phyloP scores from a whole-genome alignment of 106 monocot genomes.

The Apostasia shenzhenica region DNA sequence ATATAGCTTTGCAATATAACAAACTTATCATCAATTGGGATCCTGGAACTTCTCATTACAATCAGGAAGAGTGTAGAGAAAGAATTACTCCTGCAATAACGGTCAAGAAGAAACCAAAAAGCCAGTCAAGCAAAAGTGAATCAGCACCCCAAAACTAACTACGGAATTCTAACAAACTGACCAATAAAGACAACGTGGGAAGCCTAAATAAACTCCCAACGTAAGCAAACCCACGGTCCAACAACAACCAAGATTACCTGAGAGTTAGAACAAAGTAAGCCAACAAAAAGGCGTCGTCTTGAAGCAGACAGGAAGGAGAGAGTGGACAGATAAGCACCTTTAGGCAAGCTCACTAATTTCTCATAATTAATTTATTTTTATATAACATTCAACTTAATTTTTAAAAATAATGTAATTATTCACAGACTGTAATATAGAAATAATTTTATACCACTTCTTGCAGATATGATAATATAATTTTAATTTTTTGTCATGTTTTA shows the following conservation, averaged over 20 bases:
- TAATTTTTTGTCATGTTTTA: no score
- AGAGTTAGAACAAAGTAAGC: slow-evolving; percentile 11
- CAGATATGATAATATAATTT: no score
- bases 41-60: slow-evolving; percentile 81
- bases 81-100: slow-evolving; percentile 44
- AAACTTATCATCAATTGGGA: slow-evolving; percentile 63
- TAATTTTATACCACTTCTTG: no score
- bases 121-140: background rate
- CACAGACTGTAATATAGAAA: no score
- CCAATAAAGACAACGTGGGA: slow-evolving; percentile 81
- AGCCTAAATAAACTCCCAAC: slow-evolving; percentile 78
- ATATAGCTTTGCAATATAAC: slow-evolving; percentile 28
- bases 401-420: no score
- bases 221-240: slow-evolving; percentile 62
- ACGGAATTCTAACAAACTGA: no score
- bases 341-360: slow-evolving; percentile 1
- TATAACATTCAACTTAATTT: no score
- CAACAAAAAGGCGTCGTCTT: no score
- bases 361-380: no score
- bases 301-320: background rate
- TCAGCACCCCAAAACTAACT: background rate
- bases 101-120: slow-evolving; percentile 2
- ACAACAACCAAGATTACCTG: slow-evolving; percentile 71
- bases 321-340: slow-evolving; percentile 25
- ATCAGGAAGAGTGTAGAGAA: slow-evolving; percentile 47